These are phyloP conservation scores for Hypoxylon sp. DNA, from an alignment of 2,329 filamentous ascomycete genomes.

Conservation along the genomic window DNA sequence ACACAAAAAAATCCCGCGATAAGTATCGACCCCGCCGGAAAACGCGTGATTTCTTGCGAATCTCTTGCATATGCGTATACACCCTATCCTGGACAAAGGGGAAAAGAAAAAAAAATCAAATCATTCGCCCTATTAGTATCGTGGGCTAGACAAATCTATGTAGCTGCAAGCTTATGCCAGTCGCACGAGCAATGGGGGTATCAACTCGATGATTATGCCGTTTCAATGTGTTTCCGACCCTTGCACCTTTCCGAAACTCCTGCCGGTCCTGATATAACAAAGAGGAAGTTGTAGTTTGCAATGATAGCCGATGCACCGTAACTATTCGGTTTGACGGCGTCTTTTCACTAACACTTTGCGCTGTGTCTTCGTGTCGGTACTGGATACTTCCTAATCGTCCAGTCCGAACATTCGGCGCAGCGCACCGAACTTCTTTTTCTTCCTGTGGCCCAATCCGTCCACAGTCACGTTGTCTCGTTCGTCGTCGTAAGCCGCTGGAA, in stretches of 20 bases:
- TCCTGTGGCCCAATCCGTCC: conserved; percentile 38
- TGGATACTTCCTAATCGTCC: conserved; percentile 61
- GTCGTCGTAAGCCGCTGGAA: conserved; percentile 52
- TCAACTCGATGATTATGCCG: conserved; percentile 42
- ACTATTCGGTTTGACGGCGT: conserved; percentile 32
- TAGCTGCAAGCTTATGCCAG: conserved; percentile 39
- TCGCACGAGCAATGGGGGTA: conserved; percentile 38
- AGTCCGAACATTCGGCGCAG: conserved; percentile 71
- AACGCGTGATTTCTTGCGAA: conserved; percentile 36
- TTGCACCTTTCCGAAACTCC: conserved; percentile 36
- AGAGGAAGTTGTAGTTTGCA: conserved; percentile 32
- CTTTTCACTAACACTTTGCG: conserved; percentile 47
- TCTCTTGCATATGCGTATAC: conserved; percentile 39
- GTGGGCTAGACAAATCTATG: conserved; percentile 31
- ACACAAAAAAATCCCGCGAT: conserved; percentile 39
- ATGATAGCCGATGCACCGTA: conserved; percentile 31
- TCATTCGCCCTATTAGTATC: conserved; percentile 38
- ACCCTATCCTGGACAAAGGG: conserved; percentile 20
- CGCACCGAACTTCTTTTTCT: conserved; percentile 70
- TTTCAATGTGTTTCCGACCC: conserved; percentile 29
- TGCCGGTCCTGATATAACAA: conserved; percentile 34
- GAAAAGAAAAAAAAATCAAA: conserved; percentile 14
- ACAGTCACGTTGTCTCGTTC: conserved; percentile 29
- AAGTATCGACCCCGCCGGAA: conserved; percentile 34
- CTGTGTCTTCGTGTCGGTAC: conserved; percentile 28